Evolutionary conservation across 2,329 filamentous ascomycete species (phyloP).

Genomic region (Paracamarosporium sp.): DNA sequence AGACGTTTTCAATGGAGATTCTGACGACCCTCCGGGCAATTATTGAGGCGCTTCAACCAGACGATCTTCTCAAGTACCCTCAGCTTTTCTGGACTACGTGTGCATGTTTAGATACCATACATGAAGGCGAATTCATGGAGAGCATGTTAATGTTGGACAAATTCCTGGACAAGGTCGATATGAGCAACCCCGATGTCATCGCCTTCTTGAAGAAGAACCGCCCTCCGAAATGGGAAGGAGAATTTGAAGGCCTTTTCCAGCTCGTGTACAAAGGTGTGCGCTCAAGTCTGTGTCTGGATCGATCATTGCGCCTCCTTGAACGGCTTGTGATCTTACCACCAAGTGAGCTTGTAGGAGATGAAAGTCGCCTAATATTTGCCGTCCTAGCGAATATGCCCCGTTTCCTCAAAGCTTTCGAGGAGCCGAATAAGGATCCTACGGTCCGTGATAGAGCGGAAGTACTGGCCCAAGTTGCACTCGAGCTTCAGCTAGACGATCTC

Average conservation of each 20-base stretch:
- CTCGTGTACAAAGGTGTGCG: constrained; percentile 91
- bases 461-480: constrained; percentile 75
- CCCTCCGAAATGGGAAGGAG: constrained; percentile 86
- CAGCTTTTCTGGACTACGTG: constrained; percentile 98
- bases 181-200: constrained; percentile 73
- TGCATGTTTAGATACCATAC: constrained; percentile 94
- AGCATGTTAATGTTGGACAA: constrained; percentile 90
- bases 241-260: constrained; percentile 84
- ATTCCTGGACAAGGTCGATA: constrained; percentile 82
- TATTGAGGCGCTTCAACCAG: constrained; percentile 80
- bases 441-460: constrained; percentile 68
- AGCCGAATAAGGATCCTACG: constrained; percentile 58
- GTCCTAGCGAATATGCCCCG: constrained; percentile 91
- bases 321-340: constrained; percentile 79
- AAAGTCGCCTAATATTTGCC: constrained; percentile 81
- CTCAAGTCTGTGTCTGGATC: constrained; percentile 81
- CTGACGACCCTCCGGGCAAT: constrained; percentile 91
- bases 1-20: constrained; percentile 98
- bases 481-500: constrained; percentile 72
- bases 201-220: constrained; percentile 77
- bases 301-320: constrained; percentile 79
- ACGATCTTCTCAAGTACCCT: constrained; percentile 85
- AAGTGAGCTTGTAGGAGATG: constrained; percentile 80
- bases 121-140: constrained; percentile 93
- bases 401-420: constrained; percentile 81